These are phyloP conservation scores for Ophiostoma fasciatum DNA, from an alignment of 2,329 filamentous ascomycete species.

Conservation along the genomic window DNA sequence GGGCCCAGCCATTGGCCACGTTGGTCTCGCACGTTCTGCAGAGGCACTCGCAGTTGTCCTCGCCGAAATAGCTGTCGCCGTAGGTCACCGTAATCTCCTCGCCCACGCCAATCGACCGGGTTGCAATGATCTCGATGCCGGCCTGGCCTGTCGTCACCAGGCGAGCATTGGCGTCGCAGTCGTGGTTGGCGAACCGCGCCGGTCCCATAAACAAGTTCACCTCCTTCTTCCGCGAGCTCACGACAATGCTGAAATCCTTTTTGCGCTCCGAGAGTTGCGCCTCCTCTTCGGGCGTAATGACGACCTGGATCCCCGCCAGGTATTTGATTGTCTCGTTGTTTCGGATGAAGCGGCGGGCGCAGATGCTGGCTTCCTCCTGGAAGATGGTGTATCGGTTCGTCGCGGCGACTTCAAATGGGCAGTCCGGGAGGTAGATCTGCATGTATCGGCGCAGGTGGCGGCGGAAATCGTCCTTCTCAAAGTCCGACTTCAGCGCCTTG, in stretches of 20 bases:
- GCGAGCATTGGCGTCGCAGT: slow-evolving; percentile 83
- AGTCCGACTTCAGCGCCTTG: slow-evolving; percentile 51
- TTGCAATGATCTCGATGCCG: slow-evolving; percentile 82
- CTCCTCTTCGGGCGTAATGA: slow-evolving; percentile 86
- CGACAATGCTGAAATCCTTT: slow-evolving; percentile 93
- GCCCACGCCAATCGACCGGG: slow-evolving; percentile 64
- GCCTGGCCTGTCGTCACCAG: slow-evolving; percentile 71
- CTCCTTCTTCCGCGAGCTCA: slow-evolving; percentile 81
- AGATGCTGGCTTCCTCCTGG: slow-evolving; percentile 76
- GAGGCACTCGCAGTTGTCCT: slow-evolving; percentile 87
- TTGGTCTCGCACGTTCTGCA: slow-evolving; percentile 73
- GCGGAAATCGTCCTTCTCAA: slow-evolving; percentile 76
- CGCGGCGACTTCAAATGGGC: slow-evolving; percentile 78
- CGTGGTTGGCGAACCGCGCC: slow-evolving; percentile 92
- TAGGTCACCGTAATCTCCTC: slow-evolving; percentile 97
- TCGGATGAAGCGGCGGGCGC: slow-evolving; percentile 63
- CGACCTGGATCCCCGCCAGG: slow-evolving; percentile 77
- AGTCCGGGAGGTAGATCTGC: slow-evolving; percentile 84
- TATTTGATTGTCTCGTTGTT: slow-evolving; percentile 83
- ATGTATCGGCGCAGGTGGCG: slow-evolving; percentile 81
- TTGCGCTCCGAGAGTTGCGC: slow-evolving; percentile 62
- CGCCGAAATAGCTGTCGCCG: slow-evolving; percentile 89
- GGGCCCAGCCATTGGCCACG: slow-evolving; percentile 70
- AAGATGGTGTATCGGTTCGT: slow-evolving; percentile 93
- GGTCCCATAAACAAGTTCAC: slow-evolving; percentile 89